Evolutionary conservation across 1,139 yeast genomes (phyloP), one percentile per base, ranked within the genome.

Genomic region (Protomyces macrosporus): DNA sequence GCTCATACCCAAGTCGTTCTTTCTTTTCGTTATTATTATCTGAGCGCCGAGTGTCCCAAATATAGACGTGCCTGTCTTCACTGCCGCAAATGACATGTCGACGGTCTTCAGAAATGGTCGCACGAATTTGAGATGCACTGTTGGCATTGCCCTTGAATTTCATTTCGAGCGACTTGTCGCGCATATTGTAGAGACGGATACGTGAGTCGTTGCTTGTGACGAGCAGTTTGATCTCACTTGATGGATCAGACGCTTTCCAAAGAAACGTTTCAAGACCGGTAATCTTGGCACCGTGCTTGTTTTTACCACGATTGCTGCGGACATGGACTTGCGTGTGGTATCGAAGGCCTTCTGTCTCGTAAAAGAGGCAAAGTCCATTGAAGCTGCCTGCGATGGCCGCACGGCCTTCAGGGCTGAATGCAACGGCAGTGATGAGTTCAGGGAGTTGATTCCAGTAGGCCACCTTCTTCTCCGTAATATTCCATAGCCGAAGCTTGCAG

Each of bases 401-500:
- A 34, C 78, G 76, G 0, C 95, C 95, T 70, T 84, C 84, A 0
- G 93, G 90, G 0, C 90, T 80, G 69, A 88, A 84, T 1, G 82
- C 81, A 42, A 86, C 79, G 0, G 95, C 88, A 0, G 95, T 88
- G 10, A 88, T 82, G 65, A 85, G 75, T 60, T 76, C 79, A 0
- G 79, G 75, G 0, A 81, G 74, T 59, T 77, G 77, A 33, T 74
- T 73, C 64, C 75, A 72, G 68, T 72, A 80, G 23, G 79, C 74
- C 14, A 85, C 84, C 61, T 85, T 84, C 66, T 84, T 84, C 66
- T 90, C 97, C 53, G 91, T 78, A 42, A 91, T 85, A 2, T 93
- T 87, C 96, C 97, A 89, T 32, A 91, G 75, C 65, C 95, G 76
- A n/a, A 89, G 80, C 52, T 82, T 79, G 67, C 88, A 87, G 72